Percentiles rank a stretch among this genome's conserved stretches.
Conservation (phyloP, 768 basidiomycete species). For the Tricholoma sp. region DNA sequence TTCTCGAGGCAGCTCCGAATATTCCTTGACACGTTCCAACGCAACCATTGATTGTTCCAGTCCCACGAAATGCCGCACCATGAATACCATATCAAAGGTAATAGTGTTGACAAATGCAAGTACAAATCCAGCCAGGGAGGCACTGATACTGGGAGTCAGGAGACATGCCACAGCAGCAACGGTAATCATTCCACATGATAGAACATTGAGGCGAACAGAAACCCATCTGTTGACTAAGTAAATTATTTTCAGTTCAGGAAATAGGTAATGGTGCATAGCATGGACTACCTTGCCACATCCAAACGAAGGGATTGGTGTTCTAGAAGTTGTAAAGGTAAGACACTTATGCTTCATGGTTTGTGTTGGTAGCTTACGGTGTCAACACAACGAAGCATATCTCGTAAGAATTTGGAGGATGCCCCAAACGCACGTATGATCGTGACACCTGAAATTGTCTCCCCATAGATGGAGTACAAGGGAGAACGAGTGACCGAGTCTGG, state of each 20-base stretch:
- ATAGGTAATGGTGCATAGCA: conserved; percentile 7
- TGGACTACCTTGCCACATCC: conserved; percentile 81
- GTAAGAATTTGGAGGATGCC: conserved; percentile 78
- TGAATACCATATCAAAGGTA: conserved; percentile 63
- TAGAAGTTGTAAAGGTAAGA: conserved; percentile 9
- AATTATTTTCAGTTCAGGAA: neutral
- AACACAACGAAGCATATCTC: conserved; percentile 79
- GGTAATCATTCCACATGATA: conserved; percentile 74
- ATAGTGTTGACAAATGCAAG: conserved; percentile 80
- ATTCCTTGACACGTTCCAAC: conserved; percentile 88
- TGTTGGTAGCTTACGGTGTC: conserved; percentile 55
- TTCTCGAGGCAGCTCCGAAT: conserved; percentile 74
- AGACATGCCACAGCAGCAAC: conserved; percentile 65
- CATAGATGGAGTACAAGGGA: conserved; percentile 39
- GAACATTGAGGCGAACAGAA: conserved; percentile 79
- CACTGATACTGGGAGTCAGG: conserved; percentile 64
- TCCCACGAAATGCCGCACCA: conserved; percentile 75
- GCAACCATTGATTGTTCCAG: conserved; percentile 93
- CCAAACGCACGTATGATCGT: conserved; percentile 75
- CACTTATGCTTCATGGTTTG: neutral
- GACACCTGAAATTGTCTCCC: conserved; percentile 39
- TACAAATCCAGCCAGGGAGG: conserved; percentile 82
- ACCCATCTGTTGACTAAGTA: conserved; percentile 85
- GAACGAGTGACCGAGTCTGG: conserved; percentile 32
- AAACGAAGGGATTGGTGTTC: conserved; percentile 73